phyloP scores from a whole-genome alignment of 176 grass and related monocot genomes.

The Puya raimondii region DNA sequence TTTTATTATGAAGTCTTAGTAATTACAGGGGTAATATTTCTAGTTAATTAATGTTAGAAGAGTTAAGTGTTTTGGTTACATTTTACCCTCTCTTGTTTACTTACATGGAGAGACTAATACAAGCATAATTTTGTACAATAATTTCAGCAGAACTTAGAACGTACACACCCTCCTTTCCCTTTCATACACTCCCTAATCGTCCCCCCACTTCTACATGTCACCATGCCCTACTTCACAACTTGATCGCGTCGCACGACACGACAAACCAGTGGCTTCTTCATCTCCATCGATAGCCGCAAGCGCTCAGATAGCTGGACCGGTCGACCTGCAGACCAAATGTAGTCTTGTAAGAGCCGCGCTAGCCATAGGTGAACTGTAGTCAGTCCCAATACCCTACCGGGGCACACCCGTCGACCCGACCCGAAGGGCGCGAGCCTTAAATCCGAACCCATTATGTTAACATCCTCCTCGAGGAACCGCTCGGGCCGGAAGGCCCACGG shows the following conservation, averaged over 20 bases:
- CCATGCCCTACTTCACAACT: background rate
- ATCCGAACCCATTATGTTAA: slow-evolving; percentile 14
- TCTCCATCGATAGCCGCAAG: slow-evolving; percentile 36
- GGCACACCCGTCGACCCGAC: slow-evolving; percentile 25
- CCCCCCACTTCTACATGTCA: background rate
- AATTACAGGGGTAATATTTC: too few species aligned
- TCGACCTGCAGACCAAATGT: background rate
- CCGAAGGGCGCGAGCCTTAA: slow-evolving; percentile 26
- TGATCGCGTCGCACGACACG: background rate
- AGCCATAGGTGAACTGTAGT: slow-evolving; percentile 11
- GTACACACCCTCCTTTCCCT: too few species aligned
- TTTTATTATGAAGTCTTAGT: too few species aligned
- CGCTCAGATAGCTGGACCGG: slow-evolving; percentile 13
- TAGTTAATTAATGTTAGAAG: too few species aligned
- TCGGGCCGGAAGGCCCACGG: slow-evolving; percentile 32
- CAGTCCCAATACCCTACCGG: slow-evolving; percentile 25
- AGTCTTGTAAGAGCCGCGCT: slow-evolving; percentile 11
- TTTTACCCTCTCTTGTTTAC: too few species aligned
- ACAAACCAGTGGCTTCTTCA: slow-evolving; percentile 32
- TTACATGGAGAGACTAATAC: too few species aligned
- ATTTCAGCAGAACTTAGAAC: too few species aligned
- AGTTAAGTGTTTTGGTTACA: too few species aligned
- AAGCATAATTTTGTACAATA: too few species aligned
- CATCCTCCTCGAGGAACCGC: slow-evolving; percentile 9
- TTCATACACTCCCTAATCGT: background rate